Base-by-base conservation (phyloP, 2,329 filamentous ascomycete species). In the Xylariaceae sp. region DNA sequence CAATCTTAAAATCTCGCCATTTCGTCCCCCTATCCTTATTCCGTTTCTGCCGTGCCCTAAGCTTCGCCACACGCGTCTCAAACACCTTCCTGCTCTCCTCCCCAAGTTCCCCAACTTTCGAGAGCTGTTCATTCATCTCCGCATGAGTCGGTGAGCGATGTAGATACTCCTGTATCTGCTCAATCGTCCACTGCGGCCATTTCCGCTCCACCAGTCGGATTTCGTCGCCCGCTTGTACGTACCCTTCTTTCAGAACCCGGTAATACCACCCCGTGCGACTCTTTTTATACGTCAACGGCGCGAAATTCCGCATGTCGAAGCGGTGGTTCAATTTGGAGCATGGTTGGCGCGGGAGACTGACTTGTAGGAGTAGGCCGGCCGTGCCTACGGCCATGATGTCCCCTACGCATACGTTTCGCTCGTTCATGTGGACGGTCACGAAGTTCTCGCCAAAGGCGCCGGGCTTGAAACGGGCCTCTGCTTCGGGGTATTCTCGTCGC, bases 261-360 rank as follows among this genome's bases (percentile, higher is more conserved):
- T 86, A 86, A 64, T 86, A 80, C 84, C 83, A 87, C 0, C 84
- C 84, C 0, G 83, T 86, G 1, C 83, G 76, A 54, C 79, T 79
- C 1, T 72, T 72, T 57, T 76, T 74, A 68, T 80, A 84, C 0
- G 81, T 80, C 26, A 75, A 72, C 0, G 78, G 78, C 3, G 83
- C 80, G 67, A 87, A 85, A 57, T 83, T 79, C 62, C 80, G 81
- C 7, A 85, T 70, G 35, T 78, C 74, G 66, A 87, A 87, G 1
- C 84, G 80, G 62, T 86, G 83, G 64, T 87, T 87, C 6, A 87
- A 75, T 65, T 87, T 87, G 71, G 80, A 87, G 70, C 84, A 87
- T 7, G 84, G 84, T 60, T 83, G 78, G 12, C 84, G 76, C 0
- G 84, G 84, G 29, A 85, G 70, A 58, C 76, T 80, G 29, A 86